phyloP scores from a whole-genome alignment of 495 filamentous ascomycete genomes.

The Penicillium antarcticum region DNA sequence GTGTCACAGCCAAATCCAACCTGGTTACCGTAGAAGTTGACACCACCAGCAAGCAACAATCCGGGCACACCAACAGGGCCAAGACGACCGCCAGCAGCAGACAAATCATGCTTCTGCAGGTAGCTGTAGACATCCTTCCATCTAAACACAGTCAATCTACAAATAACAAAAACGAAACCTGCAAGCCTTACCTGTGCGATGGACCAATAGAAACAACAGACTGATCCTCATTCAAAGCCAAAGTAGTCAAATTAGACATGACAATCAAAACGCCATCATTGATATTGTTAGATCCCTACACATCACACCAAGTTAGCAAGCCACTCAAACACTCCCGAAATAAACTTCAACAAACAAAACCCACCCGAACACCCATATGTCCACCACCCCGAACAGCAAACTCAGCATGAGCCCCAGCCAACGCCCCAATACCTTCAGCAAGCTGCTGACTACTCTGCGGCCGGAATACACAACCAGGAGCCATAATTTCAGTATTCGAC shows the following conservation, averaged over 20 bases:
- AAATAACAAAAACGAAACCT: constrained; percentile 26
- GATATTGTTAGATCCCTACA: constrained; percentile 41
- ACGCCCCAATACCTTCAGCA: constrained; percentile 20
- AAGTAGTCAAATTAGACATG: constrained; percentile 44
- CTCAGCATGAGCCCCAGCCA: constrained; percentile 30
- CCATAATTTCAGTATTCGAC: constrained; percentile 36
- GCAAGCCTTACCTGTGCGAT: constrained; percentile 26
- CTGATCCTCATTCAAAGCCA: constrained; percentile 24
- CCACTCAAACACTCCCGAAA: not conserved
- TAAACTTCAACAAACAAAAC: constrained; percentile 19
- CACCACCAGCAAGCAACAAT: constrained; percentile 50
- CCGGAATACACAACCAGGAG: constrained; percentile 33
- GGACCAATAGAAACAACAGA: constrained; percentile 29
- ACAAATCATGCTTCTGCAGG: constrained; percentile 41
- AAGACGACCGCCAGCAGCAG: constrained; percentile 54
- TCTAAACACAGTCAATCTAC: constrained; percentile 24
- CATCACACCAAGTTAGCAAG: not conserved
- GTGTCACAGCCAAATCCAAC: constrained; percentile 51
- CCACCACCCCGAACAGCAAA: constrained; percentile 38
- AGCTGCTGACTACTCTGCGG: constrained; percentile 24
- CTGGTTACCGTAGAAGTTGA: constrained; percentile 45
- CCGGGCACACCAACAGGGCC: constrained; percentile 50
- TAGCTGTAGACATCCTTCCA: constrained; percentile 55
- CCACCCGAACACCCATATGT: constrained; percentile 36
- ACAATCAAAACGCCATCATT: constrained; percentile 56